Percentiles rank a stretch among this genome's conserved stretches.
Evolutionary conservation across 495 filamentous ascomycete genomes (phyloP).

Genomic region (Penicillium daleae): DNA sequence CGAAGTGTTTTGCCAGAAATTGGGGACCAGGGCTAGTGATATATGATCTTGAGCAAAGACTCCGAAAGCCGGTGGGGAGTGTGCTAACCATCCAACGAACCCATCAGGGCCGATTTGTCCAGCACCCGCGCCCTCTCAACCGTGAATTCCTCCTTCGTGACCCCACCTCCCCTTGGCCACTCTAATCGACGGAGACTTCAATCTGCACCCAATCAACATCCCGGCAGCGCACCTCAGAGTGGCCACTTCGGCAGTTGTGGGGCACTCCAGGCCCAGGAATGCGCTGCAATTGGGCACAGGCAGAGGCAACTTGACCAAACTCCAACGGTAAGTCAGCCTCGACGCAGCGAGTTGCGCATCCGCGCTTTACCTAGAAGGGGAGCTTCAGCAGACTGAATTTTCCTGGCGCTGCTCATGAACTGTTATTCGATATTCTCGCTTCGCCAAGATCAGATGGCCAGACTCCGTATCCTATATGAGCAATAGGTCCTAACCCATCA

Average conservation of each 20-base stretch:
- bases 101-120: not conserved
- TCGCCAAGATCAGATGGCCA: not conserved
- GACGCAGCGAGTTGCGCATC: constrained; percentile 18
- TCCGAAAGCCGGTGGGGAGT: constrained; percentile 15
- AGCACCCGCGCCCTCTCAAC: constrained; percentile 11
- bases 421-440: constrained; percentile 3
- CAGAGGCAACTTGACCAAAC: constrained; percentile 22
- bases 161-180: constrained; percentile 24
- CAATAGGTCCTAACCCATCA: not conserved
- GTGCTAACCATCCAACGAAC: not conserved
- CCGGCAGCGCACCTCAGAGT: constrained; percentile 11
- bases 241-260: constrained; percentile 23
- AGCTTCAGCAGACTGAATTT: constrained; percentile 44
- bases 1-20: not conserved
- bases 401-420: constrained; percentile 12
- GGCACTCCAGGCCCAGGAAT: constrained; percentile 13
- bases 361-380: constrained; percentile 39
- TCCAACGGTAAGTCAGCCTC: constrained; percentile 24
- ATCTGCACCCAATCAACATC: constrained; percentile 23
- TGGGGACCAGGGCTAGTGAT: not conserved
- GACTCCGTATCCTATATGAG: not conserved
- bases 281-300: constrained; percentile 20
- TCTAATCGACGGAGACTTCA: constrained; percentile 20
- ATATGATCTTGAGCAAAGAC: not conserved
- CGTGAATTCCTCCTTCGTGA: constrained; percentile 17